A percentile compares a stretch with the other conserved stretches of the same genome.
phyloP scores from a whole-genome alignment of 768 basidiomycete species.

The Candolleomyces eurysporus region DNA sequence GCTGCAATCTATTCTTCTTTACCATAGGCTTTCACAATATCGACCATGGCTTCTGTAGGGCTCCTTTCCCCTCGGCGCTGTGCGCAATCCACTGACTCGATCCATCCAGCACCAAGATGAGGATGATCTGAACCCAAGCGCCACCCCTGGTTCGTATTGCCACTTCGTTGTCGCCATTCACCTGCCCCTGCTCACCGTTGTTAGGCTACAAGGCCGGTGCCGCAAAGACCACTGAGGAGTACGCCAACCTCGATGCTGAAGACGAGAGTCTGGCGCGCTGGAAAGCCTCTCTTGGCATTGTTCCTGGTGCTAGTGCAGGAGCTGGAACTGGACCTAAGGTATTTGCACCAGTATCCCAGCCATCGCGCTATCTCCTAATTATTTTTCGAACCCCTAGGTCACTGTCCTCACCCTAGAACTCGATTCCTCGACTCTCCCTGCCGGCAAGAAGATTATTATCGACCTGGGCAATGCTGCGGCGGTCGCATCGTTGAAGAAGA shows the following conservation, averaged over 20 bases:
- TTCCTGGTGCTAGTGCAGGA: slow-evolving; percentile 44
- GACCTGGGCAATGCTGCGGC: slow-evolving; percentile 53
- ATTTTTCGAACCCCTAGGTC: slow-evolving; percentile 46
- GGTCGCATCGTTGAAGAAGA: slow-evolving; percentile 65
- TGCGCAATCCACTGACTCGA: neutral
- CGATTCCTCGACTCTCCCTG: slow-evolving; percentile 65
- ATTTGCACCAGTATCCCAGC: neutral
- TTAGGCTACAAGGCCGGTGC: slow-evolving; percentile 72
- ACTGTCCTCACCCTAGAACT: slow-evolving; percentile 77
- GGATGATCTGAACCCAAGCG: slow-evolving; percentile 58
- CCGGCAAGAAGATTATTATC: slow-evolving; percentile 61
- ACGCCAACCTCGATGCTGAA: slow-evolving; percentile 79
- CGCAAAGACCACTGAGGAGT: slow-evolving; percentile 75
- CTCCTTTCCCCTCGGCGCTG: neutral
- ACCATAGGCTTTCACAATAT: slow-evolving; percentile 15
- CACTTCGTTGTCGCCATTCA: neutral
- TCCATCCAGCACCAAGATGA: slow-evolving; percentile 49
- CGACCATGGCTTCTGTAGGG: slow-evolving; percentile 53
- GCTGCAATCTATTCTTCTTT: slow-evolving; percentile 13
- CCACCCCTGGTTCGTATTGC: slow-evolving; percentile 54
- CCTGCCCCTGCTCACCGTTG: neutral
- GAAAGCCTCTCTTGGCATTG: slow-evolving; percentile 92
- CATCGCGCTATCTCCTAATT: neutral
- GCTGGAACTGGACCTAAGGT: slow-evolving; percentile 67
- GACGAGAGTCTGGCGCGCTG: slow-evolving; percentile 94